A percentile compares a stretch with the other conserved stretches of the same genome.
phyloP scores from a whole-genome alignment of 2,329 filamentous ascomycete species.

The Trichoderma oligosporum region DNA sequence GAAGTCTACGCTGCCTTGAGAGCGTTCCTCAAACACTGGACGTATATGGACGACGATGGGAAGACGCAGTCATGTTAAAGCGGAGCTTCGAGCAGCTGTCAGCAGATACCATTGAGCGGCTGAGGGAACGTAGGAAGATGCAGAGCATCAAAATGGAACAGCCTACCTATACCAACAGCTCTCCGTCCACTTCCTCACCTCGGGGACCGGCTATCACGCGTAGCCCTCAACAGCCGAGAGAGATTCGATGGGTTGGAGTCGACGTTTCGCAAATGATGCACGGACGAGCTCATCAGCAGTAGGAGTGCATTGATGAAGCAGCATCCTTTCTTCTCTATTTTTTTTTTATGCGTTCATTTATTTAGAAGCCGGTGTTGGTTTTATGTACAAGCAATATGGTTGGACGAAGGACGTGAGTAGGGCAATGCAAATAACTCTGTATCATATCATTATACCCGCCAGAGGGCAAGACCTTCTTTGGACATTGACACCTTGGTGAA shows the following conservation, averaged over 20 bases:
- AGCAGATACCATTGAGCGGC: slow-evolving; percentile 40
- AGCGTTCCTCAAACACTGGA: slow-evolving; percentile 51
- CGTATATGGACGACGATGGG: slow-evolving; percentile 58
- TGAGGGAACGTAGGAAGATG: slow-evolving; percentile 39
- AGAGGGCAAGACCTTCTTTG: background rate
- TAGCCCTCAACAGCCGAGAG: slow-evolving; percentile 20
- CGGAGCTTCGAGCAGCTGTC: slow-evolving; percentile 51
- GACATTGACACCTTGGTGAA: background rate
- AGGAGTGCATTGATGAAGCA: background rate
- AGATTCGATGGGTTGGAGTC: slow-evolving; percentile 24
- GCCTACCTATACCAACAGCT: slow-evolving; percentile 24
- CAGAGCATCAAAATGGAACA: slow-evolving; percentile 32
- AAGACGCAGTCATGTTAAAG: slow-evolving; percentile 51
- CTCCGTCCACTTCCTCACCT: background rate
- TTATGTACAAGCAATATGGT: background rate
- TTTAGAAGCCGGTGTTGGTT: background rate
- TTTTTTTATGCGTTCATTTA: background rate
- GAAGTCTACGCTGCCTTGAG: slow-evolving; percentile 54
- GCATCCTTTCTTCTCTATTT: background rate
- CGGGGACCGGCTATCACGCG: slow-evolving; percentile 8
- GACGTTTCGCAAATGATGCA: slow-evolving; percentile 25
- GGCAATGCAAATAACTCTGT: slow-evolving; percentile 10
- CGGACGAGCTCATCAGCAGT: slow-evolving; percentile 10
- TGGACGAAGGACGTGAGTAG: slow-evolving; percentile 2
- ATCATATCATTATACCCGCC: slow-evolving; percentile 19